Evolutionary conservation across 768 basidiomycete species (phyloP).

Genomic region (Amanita brunnescens): DNA sequence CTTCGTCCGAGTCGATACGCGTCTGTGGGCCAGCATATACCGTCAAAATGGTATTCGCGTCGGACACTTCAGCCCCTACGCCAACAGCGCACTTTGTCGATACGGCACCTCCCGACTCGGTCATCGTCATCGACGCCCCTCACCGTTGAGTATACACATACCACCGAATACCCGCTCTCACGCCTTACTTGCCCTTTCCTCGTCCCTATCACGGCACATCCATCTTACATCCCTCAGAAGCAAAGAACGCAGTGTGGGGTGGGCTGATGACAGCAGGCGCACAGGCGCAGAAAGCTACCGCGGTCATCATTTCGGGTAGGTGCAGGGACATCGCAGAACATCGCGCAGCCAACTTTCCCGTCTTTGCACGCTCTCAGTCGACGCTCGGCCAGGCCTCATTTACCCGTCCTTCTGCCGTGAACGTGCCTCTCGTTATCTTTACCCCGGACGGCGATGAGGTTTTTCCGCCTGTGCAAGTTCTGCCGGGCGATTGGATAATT

Average conservation of each 20-base stretch:
- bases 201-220: too few relatives aligned
- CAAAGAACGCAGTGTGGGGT: slow-evolving; percentile 85
- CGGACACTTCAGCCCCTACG: slow-evolving; percentile 53
- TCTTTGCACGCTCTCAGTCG: slow-evolving; percentile 75
- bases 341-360: slow-evolving; percentile 58
- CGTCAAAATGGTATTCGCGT: slow-evolving; percentile 65
- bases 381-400: slow-evolving; percentile 84
- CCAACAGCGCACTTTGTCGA: slow-evolving; percentile 76
- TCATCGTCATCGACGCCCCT: slow-evolving; percentile 73
- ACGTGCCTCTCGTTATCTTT: slow-evolving; percentile 55
- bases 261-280: slow-evolving; percentile 89
- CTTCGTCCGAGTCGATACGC: slow-evolving; percentile 20
- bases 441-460: slow-evolving; percentile 16
- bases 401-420: slow-evolving; percentile 70
- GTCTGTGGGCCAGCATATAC: slow-evolving; percentile 80
- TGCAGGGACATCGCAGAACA: slow-evolving; percentile 83
- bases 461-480: slow-evolving; percentile 48
- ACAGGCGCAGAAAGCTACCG: slow-evolving; percentile 55
- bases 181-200: background rate
- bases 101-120: slow-evolving; percentile 49
- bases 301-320: slow-evolving; percentile 77
- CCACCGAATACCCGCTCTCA: background rate
- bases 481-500: slow-evolving; percentile 77
- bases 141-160: slow-evolving; percentile 48
- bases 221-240: slow-evolving; percentile 35